These are phyloP conservation scores for Tolypocladium guangdongense DNA, from an alignment of 2,329 filamentous ascomycete species.

Conservation along the genomic window DNA sequence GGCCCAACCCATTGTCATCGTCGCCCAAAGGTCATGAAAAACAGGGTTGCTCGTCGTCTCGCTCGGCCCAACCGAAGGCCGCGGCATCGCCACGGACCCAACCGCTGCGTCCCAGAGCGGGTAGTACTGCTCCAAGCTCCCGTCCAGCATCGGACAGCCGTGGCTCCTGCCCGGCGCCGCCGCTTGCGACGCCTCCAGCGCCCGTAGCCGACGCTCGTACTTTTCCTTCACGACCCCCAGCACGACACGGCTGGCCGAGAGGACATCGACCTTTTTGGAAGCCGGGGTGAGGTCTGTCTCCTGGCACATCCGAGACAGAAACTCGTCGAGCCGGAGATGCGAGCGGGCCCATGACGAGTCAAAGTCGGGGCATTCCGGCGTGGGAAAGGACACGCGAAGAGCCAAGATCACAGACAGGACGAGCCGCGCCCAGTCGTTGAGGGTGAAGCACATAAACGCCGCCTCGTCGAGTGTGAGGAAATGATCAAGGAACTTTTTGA, in stretches of 20 bases:
- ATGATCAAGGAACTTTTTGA: constrained; percentile 22
- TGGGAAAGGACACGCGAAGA: constrained; percentile 35
- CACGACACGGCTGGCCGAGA: constrained; percentile 34
- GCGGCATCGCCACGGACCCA: constrained; percentile 7
- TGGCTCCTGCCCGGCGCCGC: constrained; percentile 9
- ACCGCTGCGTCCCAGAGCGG: constrained; percentile 32
- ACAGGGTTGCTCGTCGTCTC: constrained; percentile 11
- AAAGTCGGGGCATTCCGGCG: constrained; percentile 24
- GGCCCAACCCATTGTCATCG: constrained; percentile 36
- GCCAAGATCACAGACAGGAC: constrained; percentile 29
- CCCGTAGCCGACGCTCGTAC: constrained; percentile 29
- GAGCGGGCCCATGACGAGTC: constrained; percentile 26
- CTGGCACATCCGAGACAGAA: constrained; percentile 25
- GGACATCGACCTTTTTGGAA: constrained; percentile 26
- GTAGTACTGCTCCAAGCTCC: constrained; percentile 34
- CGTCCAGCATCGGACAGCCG: constrained; percentile 41
- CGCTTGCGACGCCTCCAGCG: constrained; percentile 14
- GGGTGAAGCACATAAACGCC: constrained; percentile 25
- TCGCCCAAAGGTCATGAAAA: constrained; percentile 36
- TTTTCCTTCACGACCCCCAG: constrained; percentile 34
- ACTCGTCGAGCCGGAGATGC: constrained; percentile 26
- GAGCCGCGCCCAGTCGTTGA: constrained; percentile 32
- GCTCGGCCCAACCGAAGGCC: neutral
- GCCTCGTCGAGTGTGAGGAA: constrained; percentile 17
- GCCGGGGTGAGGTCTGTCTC: constrained; percentile 11